phyloP scores from a whole-genome alignment of 208 protist genomes.

The Leishmania arabica region DNA sequence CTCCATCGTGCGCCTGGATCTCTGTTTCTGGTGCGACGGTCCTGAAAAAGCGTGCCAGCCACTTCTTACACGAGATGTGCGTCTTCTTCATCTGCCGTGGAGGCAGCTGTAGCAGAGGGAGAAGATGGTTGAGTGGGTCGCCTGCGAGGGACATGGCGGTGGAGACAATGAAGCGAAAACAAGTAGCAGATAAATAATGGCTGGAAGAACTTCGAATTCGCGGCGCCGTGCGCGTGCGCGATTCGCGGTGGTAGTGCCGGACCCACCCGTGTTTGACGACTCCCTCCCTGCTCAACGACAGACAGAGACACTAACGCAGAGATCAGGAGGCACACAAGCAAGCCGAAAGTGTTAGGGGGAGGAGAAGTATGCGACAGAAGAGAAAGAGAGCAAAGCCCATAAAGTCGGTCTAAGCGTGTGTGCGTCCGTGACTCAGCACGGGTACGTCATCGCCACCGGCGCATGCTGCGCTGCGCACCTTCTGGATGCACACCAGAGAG shows the following conservation, averaged over 20 bases:
- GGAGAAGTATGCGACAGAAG: neutral
- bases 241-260: neutral
- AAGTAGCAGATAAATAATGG: no score
- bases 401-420: neutral
- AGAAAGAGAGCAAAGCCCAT: neutral
- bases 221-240: neutral
- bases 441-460: neutral
- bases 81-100: constrained; percentile 30
- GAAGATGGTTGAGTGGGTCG: neutral
- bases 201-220: neutral
- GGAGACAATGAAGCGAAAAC: neutral
- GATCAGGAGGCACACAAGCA: neutral
- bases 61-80: constrained; percentile 19
- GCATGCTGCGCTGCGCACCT: neutral
- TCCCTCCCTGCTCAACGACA: neutral
- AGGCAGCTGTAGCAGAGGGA: constrained; percentile 13
- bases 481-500: neutral
- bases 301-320: neutral
- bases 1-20: neutral
- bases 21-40: neutral
- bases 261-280: neutral
- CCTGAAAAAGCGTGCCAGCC: constrained; percentile 24
- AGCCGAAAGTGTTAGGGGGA: neutral
- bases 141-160: neutral
- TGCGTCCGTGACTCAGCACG: neutral